Evolutionary conservation across 2,329 filamentous ascomycete species (phyloP), one percentile per base, ranked within the genome.

Genomic region (Westerdykella aurantiaca): DNA sequence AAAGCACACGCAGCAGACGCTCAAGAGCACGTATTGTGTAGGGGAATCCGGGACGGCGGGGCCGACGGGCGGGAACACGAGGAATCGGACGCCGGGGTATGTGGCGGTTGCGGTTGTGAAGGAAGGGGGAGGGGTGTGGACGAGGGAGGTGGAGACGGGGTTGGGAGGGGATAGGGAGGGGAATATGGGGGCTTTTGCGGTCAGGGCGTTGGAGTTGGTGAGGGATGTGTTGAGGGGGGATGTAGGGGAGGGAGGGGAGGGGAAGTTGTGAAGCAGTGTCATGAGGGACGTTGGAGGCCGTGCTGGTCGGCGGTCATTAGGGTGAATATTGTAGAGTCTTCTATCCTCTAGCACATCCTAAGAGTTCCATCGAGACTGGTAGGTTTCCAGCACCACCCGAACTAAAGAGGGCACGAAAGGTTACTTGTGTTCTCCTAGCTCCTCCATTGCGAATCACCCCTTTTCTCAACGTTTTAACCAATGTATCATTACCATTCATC

Each of bases 121-220:
- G 12, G 72, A 76, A 14, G 64, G 64, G n/a, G 78, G 74, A 22
- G 74, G 69, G 0, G 70, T 72, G 46, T 21, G 18, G 18, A 77
- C 71, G 42, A 72, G 71, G 43, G 81, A 83, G 60, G 54, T 79
- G 22, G 72, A 78, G 41, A 83, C 80, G 1, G 77, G 74, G 18
- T 21, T 21, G 18, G 73, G 70, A 7, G 68, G 61, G 2, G 73
- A 82, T 55, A 66, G 81, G 44, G 74, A 78, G 56, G 74, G 52
- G 40, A 85, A 84, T 56, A 84, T 84, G 81, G 70, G 83, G 46
- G 62, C 63, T 31, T 84, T 84, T 71, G 79, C 80, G 0, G 69
- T 72, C 3, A 79, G 79, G 60, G 78, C 69, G 18, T 64, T 83
- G 67, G 73, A 59, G 55, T 58, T 83, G 48, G 59, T 82, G 50